A percentile compares a stretch with the other conserved stretches of the same genome.
phyloP scores from a whole-genome alignment of 1,284 basidiomycete species.

The Cronartium ribicola region DNA sequence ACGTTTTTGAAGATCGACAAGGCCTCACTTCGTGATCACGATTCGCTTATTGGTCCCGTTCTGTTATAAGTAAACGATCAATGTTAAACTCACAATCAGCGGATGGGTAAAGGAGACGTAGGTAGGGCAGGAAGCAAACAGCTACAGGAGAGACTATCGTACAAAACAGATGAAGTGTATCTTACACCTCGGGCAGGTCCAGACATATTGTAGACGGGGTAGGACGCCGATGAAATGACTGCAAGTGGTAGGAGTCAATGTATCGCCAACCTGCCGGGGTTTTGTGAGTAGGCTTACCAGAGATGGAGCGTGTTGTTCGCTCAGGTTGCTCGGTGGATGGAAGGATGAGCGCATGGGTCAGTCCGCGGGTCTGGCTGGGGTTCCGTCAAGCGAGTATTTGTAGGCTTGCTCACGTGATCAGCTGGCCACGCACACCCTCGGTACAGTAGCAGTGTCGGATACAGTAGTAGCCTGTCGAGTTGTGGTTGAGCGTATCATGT shows the following conservation, averaged over 20 bases:
- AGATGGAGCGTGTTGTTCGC: neutral
- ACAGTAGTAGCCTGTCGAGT: too few relatives aligned
- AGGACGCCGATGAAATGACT: neutral
- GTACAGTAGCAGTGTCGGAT: neutral
- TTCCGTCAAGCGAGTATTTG: neutral
- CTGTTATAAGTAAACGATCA: neutral
- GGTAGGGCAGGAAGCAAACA: neutral
- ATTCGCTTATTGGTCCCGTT: constrained; percentile 1
- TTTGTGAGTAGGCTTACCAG: too few relatives aligned
- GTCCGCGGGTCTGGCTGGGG: neutral
- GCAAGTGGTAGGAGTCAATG: too few relatives aligned
- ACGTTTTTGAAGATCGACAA: neutral
- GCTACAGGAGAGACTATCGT: constrained; percentile 1
- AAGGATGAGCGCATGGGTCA: neutral
- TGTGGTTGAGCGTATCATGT: neutral
- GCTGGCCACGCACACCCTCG: neutral
- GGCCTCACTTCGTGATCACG: constrained; percentile 11
- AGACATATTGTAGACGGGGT: constrained; percentile 3
- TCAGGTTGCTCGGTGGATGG: neutral
- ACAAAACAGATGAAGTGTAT: constrained; percentile 3
- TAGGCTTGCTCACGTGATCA: constrained; percentile 6
- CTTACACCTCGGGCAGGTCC: constrained; percentile 10
- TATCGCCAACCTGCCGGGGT: too few relatives aligned
- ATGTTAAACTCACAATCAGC: neutral
- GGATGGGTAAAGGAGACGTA: neutral